Base-by-base conservation (phyloP, 176 grass and related monocot species). In the Typha latifolia region DNA sequence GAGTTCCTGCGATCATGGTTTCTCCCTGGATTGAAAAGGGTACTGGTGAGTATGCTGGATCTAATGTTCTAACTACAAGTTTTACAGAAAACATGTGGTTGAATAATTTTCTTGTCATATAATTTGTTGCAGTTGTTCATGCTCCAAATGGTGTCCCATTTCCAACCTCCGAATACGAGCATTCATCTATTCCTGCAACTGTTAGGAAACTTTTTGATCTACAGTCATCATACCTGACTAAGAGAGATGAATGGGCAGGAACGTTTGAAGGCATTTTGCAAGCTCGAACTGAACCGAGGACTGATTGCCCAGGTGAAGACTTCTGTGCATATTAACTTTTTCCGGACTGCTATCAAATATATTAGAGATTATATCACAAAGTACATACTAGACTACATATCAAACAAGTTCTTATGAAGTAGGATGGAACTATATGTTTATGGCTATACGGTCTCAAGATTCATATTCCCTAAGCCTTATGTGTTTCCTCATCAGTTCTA, bases 141-240 rank as follows among this genome's bases (percentile, higher is more conserved):
- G 78, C 70, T 48, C 83, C 94, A 70, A 87, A 81, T 49, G 89
- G 85, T 63, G 32, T 34, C 4, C 89, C 85, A 3, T 47, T 51
- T 6, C 51, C 69, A 12, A 47, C 32, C 21, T 97, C 94, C 3
- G 83, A 90, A 16, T 93, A 80, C 67, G 94, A 97, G 70, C 94
- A 97, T 72, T 99, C 89, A 7, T 99, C 94, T 2, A 82, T 99
- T 55, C 86, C 86, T 56, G 69, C 89, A 64, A 93, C 83, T 1
- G 83, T 99, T 3, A 93, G 90, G 79, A 89, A 80, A 62, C 76
- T 99, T 18, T 99, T 99, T 78, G 90, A 90, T 80, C 82, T 99
- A 56, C 82, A 90, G 48, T 85, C 89, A 18, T 90, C 92, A 67
- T 99, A 78, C 56, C 85, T 99, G 16, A 99, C 94, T 49, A 99